A percentile compares a stretch with the other conserved stretches of the same genome.
phyloP scores from a whole-genome alignment of 192 early-diverging fungal genomes.

The Entomortierella beljakovae region DNA sequence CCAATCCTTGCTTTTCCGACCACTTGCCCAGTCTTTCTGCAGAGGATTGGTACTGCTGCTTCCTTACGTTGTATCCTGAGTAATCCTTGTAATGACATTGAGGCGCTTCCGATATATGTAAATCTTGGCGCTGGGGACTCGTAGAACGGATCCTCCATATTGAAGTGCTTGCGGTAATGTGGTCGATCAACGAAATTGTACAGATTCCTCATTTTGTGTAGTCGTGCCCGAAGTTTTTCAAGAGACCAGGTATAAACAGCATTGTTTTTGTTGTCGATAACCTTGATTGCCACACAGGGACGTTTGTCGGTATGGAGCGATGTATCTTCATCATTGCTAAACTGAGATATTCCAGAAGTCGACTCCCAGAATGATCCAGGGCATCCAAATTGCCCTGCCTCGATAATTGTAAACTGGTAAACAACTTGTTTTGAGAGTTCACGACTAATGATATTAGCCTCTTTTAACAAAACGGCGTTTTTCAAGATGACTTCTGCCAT shows the following conservation, averaged over 20 bases:
- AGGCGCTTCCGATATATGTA: constrained; percentile 64
- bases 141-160: constrained; percentile 72
- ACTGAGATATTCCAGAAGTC: constrained; percentile 63
- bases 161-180: constrained; percentile 67
- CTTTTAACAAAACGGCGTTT: constrained; percentile 83
- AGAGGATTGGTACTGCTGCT: constrained; percentile 55
- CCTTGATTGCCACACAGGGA: constrained; percentile 65
- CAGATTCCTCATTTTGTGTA: constrained; percentile 81
- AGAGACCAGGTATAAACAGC: constrained; percentile 75
- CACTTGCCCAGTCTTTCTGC: constrained; percentile 56
- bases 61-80: constrained; percentile 56
- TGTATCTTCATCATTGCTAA: constrained; percentile 62
- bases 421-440: constrained; percentile 86
- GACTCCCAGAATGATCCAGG: constrained; percentile 61
- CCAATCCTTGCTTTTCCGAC: constrained; percentile 54
- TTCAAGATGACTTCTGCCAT: constrained; percentile 78
- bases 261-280: constrained; percentile 65
- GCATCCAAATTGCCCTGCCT: constrained; percentile 66
- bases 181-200: constrained; percentile 71
- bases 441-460: constrained; percentile 90
- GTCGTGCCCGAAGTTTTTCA: constrained; percentile 64
- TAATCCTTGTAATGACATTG: constrained; percentile 55
- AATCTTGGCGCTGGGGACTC: constrained; percentile 64
- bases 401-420: constrained; percentile 87
- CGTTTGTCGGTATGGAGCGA: constrained; percentile 56